Evolutionary conservation across 2,329 filamentous ascomycete species (phyloP), one percentile per base, ranked within the genome.

Genomic region (Davidsoniella neocaledoniae): DNA sequence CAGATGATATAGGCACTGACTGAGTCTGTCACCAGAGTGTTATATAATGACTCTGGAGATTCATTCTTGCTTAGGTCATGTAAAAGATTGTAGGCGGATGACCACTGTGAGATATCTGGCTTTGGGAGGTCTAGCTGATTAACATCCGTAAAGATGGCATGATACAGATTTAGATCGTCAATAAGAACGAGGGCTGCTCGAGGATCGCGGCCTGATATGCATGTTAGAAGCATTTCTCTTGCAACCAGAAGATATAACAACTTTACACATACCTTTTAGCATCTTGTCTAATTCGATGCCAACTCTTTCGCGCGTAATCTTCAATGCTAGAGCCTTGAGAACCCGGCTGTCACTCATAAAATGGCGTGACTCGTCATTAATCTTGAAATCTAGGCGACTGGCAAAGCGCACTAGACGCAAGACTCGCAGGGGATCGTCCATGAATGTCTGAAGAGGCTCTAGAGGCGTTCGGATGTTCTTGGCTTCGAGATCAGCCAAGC

Each of bases 281-380:
- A 94, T 94, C 70, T 96, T 96, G 60, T 90, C 84, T 3, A 95
- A 59, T 61, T 98, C 91, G 3, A 82, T 74, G 0, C 86, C 86
- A 1, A 98, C 80, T 51, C 91, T 74, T 63, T 98, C 91, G 49
- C 87, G 78, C 59, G 85, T 95, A 56, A 98, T 96, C 62, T 98
- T 98, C 26, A 81, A 64, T 46, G 74, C 77, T n/a, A 98, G 68
- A 3, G 86, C 83, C 9, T 79, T 69, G 52, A 88, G 74, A 45
- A 98, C 91, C n/a, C 74, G 72, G n/a, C 67, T 61, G 56, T 94
- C 73, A 10, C 72, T 73, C 90, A 98, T 98, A 21, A 77, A 81
- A 40, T 68, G 60, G 58, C 83, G 76, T 0, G 83, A 81, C 26
- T 73, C 69, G 0, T 69, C 62, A 54, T 93, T 83, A 55, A 98